Evolutionary conservation across 1,139 yeast species (phyloP), one percentile per base, ranked within the genome.

Genomic region (Yamadazyma buinensis): DNA sequence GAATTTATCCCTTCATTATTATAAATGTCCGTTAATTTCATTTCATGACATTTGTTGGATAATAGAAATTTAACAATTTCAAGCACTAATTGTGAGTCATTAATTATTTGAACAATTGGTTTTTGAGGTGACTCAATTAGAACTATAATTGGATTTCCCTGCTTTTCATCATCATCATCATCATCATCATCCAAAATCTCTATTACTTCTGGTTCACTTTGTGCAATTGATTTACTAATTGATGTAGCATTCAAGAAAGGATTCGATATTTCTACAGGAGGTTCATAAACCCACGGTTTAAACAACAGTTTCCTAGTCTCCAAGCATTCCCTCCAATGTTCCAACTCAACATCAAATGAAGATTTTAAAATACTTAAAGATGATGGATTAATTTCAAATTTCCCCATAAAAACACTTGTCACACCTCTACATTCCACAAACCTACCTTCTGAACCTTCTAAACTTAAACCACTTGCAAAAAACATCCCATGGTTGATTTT

Each of bases 261-360:
- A 6, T 11, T 13, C n/a, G 5, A 5, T 6, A 23, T n/a, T 23
- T 8, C 25, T 4, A 6, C 14, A n/a, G 12, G 4, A n/a, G 13
- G 13, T n/a, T 4, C 12, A n/a, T n/a, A 13, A 3, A 39, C 41
- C 69, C 69, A 64, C 0, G 62, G 58, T 2, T 21, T 23, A 7
- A 12, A 12, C 19, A 61, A 42, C 1, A 38, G 27, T 9, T 51
- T 36, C 33, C 71, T 49, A 24, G 43, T 43, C 4, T 46, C 40
- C 23, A 71, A 28, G 7, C 59, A 48, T 7, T 47, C 47, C 14
- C 42, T 44, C 77, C 78, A 72, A 43, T 47, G 46, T 7, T 47
- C 48, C 3, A 63, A 33, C 37, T 63, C 70, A 2, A 44, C 23
- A 8, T 40, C 43, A 10, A 63, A 35, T 20, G 48, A 52, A 26